Conservation (phyloP, 1,139 yeast species). For the Zygoascus hellenicus region DNA sequence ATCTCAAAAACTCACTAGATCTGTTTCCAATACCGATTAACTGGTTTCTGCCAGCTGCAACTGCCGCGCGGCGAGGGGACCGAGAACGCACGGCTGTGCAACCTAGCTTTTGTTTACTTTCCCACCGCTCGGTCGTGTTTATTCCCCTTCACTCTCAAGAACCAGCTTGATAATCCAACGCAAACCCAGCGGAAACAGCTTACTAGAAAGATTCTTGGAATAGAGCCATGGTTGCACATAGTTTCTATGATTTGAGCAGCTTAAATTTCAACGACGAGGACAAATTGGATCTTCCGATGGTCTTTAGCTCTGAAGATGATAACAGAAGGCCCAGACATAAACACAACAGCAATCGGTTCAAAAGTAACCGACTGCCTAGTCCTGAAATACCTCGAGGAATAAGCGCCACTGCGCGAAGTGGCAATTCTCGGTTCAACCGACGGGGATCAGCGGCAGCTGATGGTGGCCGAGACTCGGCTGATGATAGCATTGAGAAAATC, state of each 20-base stretch:
- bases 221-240: not conserved
- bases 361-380: not conserved
- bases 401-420: not conserved
- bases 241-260: slow-evolving; percentile 9
- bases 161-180: too few species aligned
- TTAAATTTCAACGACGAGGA: slow-evolving; percentile 4
- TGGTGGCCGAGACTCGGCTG: not conserved
- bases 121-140: not conserved
- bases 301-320: slow-evolving; percentile 9
- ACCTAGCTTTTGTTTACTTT: not conserved
- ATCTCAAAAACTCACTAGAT: not conserved
- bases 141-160: not conserved
- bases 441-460: too few species aligned
- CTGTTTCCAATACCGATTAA: too few species aligned
- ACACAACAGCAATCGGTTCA: slow-evolving; percentile 7
- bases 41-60: too few species aligned
- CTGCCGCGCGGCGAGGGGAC: too few species aligned
- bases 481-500: slow-evolving; percentile 7
- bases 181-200: too few species aligned
- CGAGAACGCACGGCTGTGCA: slow-evolving; percentile 1
- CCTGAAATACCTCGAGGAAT: slow-evolving; percentile 9
- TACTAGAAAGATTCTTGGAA: too few species aligned
- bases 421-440: not conserved
- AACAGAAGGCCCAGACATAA: slow-evolving; percentile 1
- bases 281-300: slow-evolving; percentile 7